Base-by-base conservation (phyloP, 2,329 filamentous ascomycete species). In the Trichoderma aggressivum region DNA sequence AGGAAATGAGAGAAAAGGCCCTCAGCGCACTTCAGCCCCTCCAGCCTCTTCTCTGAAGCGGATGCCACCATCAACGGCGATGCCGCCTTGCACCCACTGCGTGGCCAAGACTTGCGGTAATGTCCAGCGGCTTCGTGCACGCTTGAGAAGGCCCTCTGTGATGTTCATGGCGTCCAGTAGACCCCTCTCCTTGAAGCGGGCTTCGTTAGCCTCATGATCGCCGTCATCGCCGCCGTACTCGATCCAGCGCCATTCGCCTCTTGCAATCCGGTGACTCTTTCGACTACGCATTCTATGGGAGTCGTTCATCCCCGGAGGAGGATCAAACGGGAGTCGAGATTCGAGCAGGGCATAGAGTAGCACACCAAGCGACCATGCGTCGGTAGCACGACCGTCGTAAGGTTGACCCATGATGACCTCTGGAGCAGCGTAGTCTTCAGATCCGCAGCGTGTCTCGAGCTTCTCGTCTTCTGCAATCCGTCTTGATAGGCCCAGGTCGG, bases 201-300 rank as follows among this genome's bases (percentile, higher is more conserved):
- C 85, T 73, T 84, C 82, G 74, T 88, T 85, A 3, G 86, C 86
- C 62, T 97, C 94, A 86, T 97, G 96, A 69, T 97, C 94, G 43
- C 94, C 94, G 70, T 97, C 92, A 12, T 91, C 89, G 71, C 94
- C 91, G 2, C 90, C 94, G 78, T 92, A 97, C 72, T 92, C 89
- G 73, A 94, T 90, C 96, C 96, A 99, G 61, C 92, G 90, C 96
- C 96, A 99, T 79, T 99, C 96, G 64, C 94, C 93, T 43, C 96
- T 87, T 2, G 96, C 96, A 73, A 99, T 98, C n/a, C 94, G 91
- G 79, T 99, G 96, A 66, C 92, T 95, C 0, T 93, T 95, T 70
- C 93, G 87, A 75, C 92, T 94, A 76, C 92, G 86, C 87, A 93
- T 91, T 75, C 91, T 89, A 74, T 91, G 88, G 30, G 89, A 89